phyloP scores from a whole-genome alignment of 345 rosid species.

The Euphorbia peplus region DNA sequence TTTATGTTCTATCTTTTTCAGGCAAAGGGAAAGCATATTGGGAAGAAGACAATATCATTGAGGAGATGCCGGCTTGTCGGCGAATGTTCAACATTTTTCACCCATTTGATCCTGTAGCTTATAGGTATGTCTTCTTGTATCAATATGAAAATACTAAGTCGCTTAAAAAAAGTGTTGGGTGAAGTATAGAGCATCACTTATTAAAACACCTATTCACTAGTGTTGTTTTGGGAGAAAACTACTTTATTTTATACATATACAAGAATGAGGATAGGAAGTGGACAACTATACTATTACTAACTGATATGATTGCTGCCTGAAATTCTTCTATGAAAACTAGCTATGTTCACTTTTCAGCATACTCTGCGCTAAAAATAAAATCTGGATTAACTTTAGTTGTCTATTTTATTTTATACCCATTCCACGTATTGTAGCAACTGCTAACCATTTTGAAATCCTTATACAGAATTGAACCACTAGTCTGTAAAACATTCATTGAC shows the following conservation, averaged over 20 bases:
- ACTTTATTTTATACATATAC: too few species aligned
- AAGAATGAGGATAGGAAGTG: too few species aligned
- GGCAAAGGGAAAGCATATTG: conserved; percentile 89
- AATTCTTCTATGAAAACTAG: too few species aligned
- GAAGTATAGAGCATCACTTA: not conserved
- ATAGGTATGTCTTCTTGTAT: conserved; percentile 52
- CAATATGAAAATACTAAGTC: not conserved
- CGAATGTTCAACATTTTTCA: conserved; percentile 98
- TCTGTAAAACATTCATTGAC: conserved; percentile 66
- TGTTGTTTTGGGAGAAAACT: too few species aligned
- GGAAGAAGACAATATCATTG: conserved; percentile 69
- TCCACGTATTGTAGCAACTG: not conserved
- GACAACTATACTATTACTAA: too few species aligned
- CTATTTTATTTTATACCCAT: not conserved
- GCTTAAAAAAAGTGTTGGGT: not conserved
- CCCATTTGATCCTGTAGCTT: conserved; percentile 98
- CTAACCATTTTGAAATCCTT: conserved; percentile 18
- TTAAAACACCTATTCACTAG: not conserved
- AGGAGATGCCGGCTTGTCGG: conserved; percentile 94
- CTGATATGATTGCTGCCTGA: too few species aligned
- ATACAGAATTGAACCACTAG: conserved; percentile 86
- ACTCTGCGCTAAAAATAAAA: not conserved
- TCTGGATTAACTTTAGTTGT: too few species aligned
- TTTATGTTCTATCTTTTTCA: conserved; percentile 23
- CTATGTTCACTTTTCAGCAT: too few species aligned